phyloP scores from a whole-genome alignment of 768 basidiomycete genomes.

The Amanita exitialis region DNA sequence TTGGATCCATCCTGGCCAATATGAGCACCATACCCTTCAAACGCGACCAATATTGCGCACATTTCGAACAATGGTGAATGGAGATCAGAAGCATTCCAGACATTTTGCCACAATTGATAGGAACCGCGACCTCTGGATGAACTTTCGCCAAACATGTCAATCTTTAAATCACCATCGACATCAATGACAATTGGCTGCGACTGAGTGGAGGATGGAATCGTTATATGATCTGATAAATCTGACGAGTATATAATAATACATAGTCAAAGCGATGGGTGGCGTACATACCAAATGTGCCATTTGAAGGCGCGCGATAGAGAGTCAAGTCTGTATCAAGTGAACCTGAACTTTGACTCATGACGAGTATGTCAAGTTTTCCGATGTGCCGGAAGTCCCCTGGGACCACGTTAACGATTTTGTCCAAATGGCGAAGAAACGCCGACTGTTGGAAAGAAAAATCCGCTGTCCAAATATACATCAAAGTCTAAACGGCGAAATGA shows the following conservation, averaged over 20 bases:
- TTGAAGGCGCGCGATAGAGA: constrained; percentile 56
- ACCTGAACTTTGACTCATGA: constrained; percentile 60
- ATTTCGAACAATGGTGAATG: constrained; percentile 50
- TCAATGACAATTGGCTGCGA: constrained; percentile 85
- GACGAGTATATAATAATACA: not conserved
- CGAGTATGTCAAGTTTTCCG: constrained; percentile 81
- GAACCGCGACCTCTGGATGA: constrained; percentile 21
- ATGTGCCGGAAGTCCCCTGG: constrained; percentile 93
- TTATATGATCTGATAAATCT: constrained; percentile 36
- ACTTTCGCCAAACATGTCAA: constrained; percentile 69
- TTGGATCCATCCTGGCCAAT: constrained; percentile 39
- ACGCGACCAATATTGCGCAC: constrained; percentile 31
- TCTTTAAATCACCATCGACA: constrained; percentile 78
- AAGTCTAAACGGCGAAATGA: not conserved
- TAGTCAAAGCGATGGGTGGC: not conserved
- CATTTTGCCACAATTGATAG: constrained; percentile 73
- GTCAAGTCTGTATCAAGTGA: constrained; percentile 50
- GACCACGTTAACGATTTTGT: constrained; percentile 67
- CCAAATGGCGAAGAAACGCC: constrained; percentile 42
- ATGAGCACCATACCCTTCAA: not conserved
- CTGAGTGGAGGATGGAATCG: constrained; percentile 51
- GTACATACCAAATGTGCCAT: constrained; percentile 57
- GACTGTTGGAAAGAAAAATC: constrained; percentile 45
- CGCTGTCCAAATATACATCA: constrained; percentile 26
- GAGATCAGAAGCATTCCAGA: constrained; percentile 53